Evolutionary conservation across 1,284 basidiomycete genomes (phyloP).

Genomic region (Singerocomus rubriflavus): DNA sequence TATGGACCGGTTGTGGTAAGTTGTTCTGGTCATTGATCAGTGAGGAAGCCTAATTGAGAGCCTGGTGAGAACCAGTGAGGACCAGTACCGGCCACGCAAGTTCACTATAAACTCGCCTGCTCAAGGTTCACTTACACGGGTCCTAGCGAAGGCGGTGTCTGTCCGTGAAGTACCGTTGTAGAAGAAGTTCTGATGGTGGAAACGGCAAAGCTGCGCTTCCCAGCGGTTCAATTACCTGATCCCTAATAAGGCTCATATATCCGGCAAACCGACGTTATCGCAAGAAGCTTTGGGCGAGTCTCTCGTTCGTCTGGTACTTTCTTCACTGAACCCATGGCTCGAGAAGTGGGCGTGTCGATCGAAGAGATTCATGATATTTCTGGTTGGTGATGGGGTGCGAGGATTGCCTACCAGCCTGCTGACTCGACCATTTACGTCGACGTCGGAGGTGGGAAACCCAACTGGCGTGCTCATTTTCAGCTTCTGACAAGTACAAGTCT

Average conservation of each 20-base stretch:
- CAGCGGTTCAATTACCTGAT: constrained; percentile 17
- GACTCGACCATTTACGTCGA: constrained; percentile 14
- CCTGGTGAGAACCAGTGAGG: neutral
- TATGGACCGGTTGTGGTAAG: constrained; percentile 6
- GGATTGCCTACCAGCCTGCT: constrained; percentile 9
- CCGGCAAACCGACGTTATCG: constrained; percentile 21
- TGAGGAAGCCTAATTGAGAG: neutral
- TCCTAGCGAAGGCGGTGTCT: neutral
- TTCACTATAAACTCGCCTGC: neutral
- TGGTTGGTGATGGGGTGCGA: constrained; percentile 11
- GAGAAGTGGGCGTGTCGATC: constrained; percentile 4
- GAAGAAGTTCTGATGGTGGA: constrained; percentile 9
- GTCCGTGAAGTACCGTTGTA: constrained; percentile 6
- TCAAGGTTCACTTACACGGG: constrained; percentile 9
- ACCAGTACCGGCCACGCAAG: neutral
- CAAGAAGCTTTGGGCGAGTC: constrained; percentile 6
- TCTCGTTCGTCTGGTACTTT: constrained; percentile 5
- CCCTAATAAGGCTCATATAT: constrained; percentile 18
- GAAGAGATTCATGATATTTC: constrained; percentile 10
- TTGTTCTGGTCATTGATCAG: neutral
- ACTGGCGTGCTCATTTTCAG: constrained; percentile 8
- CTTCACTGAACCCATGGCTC: constrained; percentile 4
- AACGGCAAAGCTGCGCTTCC: constrained; percentile 19
- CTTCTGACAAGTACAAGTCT: constrained; percentile 7
- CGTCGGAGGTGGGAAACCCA: constrained; percentile 24